Base-by-base conservation (phyloP, 164 flowering plant species). In the Tetrastigma voinierianum region DNA sequence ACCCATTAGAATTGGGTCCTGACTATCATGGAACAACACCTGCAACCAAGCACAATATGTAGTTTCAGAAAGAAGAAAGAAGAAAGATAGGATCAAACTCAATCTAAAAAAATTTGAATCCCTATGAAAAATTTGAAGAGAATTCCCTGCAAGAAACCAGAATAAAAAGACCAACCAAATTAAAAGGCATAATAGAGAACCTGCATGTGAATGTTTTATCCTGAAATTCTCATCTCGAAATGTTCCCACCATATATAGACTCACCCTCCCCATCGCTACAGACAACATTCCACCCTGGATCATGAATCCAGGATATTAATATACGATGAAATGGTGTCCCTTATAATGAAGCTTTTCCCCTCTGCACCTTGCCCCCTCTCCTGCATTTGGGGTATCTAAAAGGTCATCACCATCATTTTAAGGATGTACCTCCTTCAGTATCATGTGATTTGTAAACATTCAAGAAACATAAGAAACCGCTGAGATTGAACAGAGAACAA, bases 1-100 rank as follows among this genome's bases (percentile, higher is more conserved):
- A 96, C 58, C 96, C 97, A 78, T 96, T 96, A 45, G 99, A 89
- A 77, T 96, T 85, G 32, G 96, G 96, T 71, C 99, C 99, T 47
- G 93, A 74, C 77, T 96, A 77, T 98, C 99, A 96, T 96, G 66
- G 99, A 84, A 96, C 91, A 70, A 82, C 80, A 71, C 99, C 99
- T 93, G 68, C 74, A 88, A 72, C 40, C 59, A 23, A 67, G 17
- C 14, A n/a, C n/a, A 51, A n/a, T 14, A 10, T 15, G 21, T 49
- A 25, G 40, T 46, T 60, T 65, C 44, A 59, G 19, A 57, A 21
- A 32, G 16, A 32, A 4, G 14, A 8, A 2, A 8, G 3, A 1
- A 21, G 49, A n/a, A 65, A 16, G n/a, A n/a, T n/a, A n/a, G 1
- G 20, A 46, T 1, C 7, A 13, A 66, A 43, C 40, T 32, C 40